These are phyloP conservation scores for Elsinoe arachidis DNA, from an alignment of 2,329 filamentous ascomycete genomes.

Conservation along the genomic window DNA sequence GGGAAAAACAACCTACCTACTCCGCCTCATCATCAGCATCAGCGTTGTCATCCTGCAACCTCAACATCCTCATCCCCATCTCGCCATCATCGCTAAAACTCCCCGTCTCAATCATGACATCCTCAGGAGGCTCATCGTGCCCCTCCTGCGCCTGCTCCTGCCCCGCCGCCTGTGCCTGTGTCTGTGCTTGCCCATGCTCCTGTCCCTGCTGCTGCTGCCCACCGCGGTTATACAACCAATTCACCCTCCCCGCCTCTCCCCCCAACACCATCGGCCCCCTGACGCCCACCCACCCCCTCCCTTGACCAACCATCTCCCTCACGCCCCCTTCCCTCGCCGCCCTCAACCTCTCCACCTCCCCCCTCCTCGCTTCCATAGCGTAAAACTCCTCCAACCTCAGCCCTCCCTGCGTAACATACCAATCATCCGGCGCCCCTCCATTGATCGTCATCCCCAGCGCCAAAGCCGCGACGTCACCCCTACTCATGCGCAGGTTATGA, in stretches of 20 bases:
- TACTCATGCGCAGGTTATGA: neutral
- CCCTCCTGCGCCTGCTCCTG: neutral
- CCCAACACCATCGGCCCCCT: neutral
- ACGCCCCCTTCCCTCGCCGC: neutral
- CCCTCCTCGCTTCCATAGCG: neutral
- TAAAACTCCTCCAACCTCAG: neutral
- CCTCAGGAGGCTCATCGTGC: neutral
- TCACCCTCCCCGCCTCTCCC: neutral
- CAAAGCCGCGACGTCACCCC: neutral
- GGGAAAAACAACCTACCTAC: neutral
- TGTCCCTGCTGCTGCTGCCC: neutral
- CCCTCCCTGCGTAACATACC: neutral
- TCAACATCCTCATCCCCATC: neutral
- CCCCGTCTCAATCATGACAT: conserved; percentile 3
- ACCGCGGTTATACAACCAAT: neutral
- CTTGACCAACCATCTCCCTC: neutral
- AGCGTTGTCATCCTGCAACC: neutral
- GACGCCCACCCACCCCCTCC: neutral
- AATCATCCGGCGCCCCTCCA: neutral
- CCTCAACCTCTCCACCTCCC: neutral
- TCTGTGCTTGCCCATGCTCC: neutral
- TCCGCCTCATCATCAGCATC: neutral
- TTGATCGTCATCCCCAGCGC: neutral
- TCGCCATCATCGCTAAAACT: neutral
- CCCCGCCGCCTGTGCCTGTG: neutral